phyloP scores from a whole-genome alignment of 164 flowering plant genomes.

The Houttuynia cordata region DNA sequence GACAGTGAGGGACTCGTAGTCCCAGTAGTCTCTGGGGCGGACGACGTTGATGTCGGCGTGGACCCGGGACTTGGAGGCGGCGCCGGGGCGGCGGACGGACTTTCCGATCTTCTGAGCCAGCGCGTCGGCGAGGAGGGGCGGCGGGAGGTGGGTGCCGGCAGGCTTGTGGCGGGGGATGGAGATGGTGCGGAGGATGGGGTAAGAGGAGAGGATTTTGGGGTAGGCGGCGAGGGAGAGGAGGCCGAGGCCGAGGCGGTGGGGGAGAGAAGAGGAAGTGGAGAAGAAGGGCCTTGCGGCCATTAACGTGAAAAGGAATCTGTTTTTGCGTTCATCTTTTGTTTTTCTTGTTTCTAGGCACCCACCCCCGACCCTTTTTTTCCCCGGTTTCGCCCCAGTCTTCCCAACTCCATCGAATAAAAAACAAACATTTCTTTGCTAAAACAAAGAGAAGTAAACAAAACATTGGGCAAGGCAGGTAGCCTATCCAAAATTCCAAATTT shows the following conservation, averaged over 20 bases:
- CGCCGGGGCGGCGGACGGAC: constrained; percentile 78
- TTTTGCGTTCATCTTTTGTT: too few species aligned
- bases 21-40: constrained; percentile 95
- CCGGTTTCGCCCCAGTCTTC: too few species aligned
- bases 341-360: too few species aligned
- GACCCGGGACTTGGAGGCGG: constrained; percentile 88
- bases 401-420: too few species aligned
- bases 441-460: too few species aligned
- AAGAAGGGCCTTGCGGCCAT: constrained; percentile 62
- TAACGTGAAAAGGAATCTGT: not conserved
- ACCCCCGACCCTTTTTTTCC: too few species aligned
- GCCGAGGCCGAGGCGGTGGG: constrained; percentile 8
- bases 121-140: constrained; percentile 23
- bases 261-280: not conserved
- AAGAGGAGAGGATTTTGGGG: constrained; percentile 5
- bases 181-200: too few species aligned
- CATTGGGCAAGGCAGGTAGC: too few species aligned
- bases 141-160: constrained; percentile 3
- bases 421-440: too few species aligned
- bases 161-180: constrained; percentile 7
- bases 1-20: constrained; percentile 82
- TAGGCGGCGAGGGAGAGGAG: not conserved
- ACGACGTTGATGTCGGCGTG: constrained; percentile 70
- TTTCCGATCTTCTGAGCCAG: constrained; percentile 94
- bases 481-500: too few species aligned